phyloP scores from a whole-genome alignment of 2,329 filamentous ascomycete genomes.

The Ceratocystis huliohia region DNA sequence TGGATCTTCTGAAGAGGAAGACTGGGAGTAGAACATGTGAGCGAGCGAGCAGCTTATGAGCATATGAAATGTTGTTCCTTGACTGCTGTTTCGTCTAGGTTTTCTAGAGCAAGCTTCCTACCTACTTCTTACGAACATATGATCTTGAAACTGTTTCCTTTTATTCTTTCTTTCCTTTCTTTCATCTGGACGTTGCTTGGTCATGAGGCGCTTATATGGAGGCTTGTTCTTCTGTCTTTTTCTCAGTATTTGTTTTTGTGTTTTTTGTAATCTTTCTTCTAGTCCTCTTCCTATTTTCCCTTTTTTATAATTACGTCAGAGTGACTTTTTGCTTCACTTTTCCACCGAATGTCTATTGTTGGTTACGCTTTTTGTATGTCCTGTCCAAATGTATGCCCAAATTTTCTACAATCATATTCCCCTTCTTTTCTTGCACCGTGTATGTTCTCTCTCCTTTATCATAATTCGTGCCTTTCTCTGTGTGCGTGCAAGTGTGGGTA shows the following conservation, averaged over 20 bases:
- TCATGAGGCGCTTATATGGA: constrained; percentile 11
- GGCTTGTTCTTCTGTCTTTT: constrained; percentile 6
- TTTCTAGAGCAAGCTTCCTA: no score
- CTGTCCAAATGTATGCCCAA: background rate
- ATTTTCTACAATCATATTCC: background rate
- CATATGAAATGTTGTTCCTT: no score
- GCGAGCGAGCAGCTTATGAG: background rate
- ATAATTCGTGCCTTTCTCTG: background rate
- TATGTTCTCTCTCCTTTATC: background rate
- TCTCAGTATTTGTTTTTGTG: background rate
- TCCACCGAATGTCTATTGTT: background rate
- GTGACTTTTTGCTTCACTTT: background rate
- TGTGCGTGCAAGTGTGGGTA: background rate
- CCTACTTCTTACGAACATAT: constrained; percentile 16
- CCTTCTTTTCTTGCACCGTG: background rate
- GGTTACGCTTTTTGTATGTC: constrained; percentile 15
- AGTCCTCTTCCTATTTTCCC: background rate
- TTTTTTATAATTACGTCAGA: background rate
- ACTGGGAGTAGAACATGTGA: constrained; percentile 52
- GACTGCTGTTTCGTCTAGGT: background rate
- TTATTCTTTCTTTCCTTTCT: constrained; percentile 10
- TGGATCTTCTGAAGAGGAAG: constrained; percentile 44
- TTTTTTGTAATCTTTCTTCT: background rate
- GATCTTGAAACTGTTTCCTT: background rate
- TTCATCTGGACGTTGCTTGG: constrained; percentile 11